Base-by-base conservation (phyloP, 1,139 yeast genomes). In the Pichia sp. region DNA sequence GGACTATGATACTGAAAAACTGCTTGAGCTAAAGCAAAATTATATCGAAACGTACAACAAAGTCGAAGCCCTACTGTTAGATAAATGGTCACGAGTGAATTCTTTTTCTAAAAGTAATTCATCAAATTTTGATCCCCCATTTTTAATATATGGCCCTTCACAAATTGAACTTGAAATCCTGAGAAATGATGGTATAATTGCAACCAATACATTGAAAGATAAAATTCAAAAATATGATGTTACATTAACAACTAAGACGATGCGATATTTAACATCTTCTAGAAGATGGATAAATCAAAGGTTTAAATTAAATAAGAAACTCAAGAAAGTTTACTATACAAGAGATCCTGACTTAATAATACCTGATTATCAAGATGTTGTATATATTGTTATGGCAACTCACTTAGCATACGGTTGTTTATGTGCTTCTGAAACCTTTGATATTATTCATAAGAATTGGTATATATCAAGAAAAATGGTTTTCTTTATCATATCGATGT, bases 271-370 rank as follows among this genome's bases (percentile, higher is more conserved):
- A 24, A 59, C 64, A 3, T 59, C 60, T 39, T 62, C 64, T 9
- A 42, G 64, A 42, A 52, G 64, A 43, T 60, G 64, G 64, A 60
- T 60, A 50, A 60, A 60, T 43, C 64, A 60, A 47, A 49, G 64
- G 43, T 60, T 60, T 45, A 57, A 55, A 42, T 55, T 45, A 27
- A 55, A 59, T 42, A 35, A 49, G 7, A 29, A 37, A 4, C 41
- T 50, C 3, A 50, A 50, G 22, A 44, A 55, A 20, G 63, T 60
- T 13, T 57, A 49, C 37, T 60, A 60, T 39, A 43, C 60, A 46
- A 49, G 63, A 25, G 63, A 60, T 47, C 42, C 56, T 9, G 53
- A 58, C 40, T 58, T 60, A n/a, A 49, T 57, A 18, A 57, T 60
- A 15, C 63, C 64, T 0, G 63, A 60, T 38, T 60, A 59, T 40